These are phyloP conservation scores for Globisporangium iwayamae DNA, from an alignment of 352 stramenopile species.

Conservation along the genomic window DNA sequence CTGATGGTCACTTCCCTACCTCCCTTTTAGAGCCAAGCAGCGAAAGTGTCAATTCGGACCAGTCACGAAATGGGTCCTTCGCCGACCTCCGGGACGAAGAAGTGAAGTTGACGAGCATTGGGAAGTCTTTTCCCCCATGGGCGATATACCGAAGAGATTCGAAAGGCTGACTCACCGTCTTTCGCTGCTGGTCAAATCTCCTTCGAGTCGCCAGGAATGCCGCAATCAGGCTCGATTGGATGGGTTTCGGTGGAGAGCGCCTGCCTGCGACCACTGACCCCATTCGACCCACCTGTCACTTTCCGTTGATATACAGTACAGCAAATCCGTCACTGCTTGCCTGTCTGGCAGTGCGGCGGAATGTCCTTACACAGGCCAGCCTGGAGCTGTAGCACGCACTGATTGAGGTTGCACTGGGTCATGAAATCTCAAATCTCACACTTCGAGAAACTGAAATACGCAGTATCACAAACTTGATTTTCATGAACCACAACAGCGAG, in stretches of 20 bases:
- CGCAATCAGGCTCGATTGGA: background rate
- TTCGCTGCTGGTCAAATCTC: background rate
- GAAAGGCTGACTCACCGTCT: background rate
- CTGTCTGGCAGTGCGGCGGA: background rate
- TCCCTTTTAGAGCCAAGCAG: background rate
- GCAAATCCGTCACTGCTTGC: background rate
- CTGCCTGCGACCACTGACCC: background rate
- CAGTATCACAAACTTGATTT: background rate
- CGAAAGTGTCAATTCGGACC: background rate
- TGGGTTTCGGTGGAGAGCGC: background rate
- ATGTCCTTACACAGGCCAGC: background rate
- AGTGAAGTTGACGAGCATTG: background rate
- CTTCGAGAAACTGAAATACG: background rate
- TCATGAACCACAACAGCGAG: background rate
- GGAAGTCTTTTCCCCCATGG: background rate
- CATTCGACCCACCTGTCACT: background rate
- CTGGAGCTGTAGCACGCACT: background rate
- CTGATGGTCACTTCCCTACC: no score
- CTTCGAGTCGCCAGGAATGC: background rate
- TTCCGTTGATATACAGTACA: background rate
- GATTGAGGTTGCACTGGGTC: background rate
- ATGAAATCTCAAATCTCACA: background rate
- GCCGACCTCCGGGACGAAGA: background rate
- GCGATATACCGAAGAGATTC: background rate
- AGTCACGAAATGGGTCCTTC: background rate